Evolutionary conservation across 805 yeast species (phyloP), one percentile per base, ranked within the genome.

Genomic region (Nakazawaea anatomiae): DNA sequence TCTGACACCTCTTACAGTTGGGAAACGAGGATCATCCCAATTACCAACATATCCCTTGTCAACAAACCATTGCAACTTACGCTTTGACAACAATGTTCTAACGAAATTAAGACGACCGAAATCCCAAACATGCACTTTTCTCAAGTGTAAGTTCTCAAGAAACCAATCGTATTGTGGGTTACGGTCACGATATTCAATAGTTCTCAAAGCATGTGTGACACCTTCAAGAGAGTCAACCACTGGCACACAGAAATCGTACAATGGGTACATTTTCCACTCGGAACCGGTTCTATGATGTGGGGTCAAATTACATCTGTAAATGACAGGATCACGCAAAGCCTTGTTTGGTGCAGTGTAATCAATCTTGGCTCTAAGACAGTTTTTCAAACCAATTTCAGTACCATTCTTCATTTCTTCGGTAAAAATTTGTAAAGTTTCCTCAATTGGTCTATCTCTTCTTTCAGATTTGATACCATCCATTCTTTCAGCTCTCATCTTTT

Each of bases 11-110:
- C 98, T 85, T 39, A 94, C 96, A 44, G 99, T 94, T 60, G 99
- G 99, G 89, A 94, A 94, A 70, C 99, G 82, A 61, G 99, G 99
- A 70, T 94, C 99, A 65, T 94, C 97, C 99, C 99, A 94, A 73
- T 89, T 90, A 28, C 79, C 63, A 53, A 94, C 99, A 61, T 85
- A 76, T 42, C 80, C 75, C 69, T 89, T 86, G 75, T 94, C 98
- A 56, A 94, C 99, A 71, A 94, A 90, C 99, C 99, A 94, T 75
- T 95, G 99, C 66, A 94, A 79, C 77, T 94, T 94, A 76, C 99
- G 87, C 85, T 94, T 94, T 55, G 97, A 89, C 55, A 94, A 76
- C 67, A 94, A 76, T 30, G 99, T 94, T 76, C 97, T 85, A 54
- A 94, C 90, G 66, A 94, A 94, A 80, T 92, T 94, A 64, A 94